Conservation (phyloP, 208 protist species). For the Spongospora subterranea region DNA sequence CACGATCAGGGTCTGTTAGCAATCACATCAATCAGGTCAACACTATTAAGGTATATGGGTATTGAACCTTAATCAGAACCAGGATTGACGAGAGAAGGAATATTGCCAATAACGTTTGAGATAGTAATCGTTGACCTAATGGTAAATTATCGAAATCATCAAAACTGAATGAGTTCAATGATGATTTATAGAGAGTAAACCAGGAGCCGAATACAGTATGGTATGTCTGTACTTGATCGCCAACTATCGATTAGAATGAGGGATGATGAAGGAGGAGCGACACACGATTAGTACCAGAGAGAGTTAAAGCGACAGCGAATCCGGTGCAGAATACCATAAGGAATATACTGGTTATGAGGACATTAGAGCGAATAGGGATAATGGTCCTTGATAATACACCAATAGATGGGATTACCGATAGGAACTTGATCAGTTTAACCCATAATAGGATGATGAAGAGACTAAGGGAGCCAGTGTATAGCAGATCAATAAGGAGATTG, state of each 20-base stretch:
- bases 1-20: not conserved
- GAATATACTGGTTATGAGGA: not conserved
- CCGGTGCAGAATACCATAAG: not conserved
- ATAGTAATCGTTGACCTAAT: not conserved
- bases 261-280: not conserved
- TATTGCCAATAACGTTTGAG: not conserved
- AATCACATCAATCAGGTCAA: not conserved
- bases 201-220: not conserved
- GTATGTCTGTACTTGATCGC: not conserved
- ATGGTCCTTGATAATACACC: not conserved
- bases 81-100: not conserved
- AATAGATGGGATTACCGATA: not conserved
- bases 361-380: not conserved
- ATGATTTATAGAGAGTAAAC: slow-evolving; percentile 5
- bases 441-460: not conserved
- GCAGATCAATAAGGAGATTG: too few relatives aligned
- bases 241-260: not conserved
- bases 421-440: not conserved
- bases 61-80: not conserved
- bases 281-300: not conserved
- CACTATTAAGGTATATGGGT: not conserved
- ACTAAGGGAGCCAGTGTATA: too few relatives aligned
- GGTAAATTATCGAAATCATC: not conserved
- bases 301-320: not conserved
- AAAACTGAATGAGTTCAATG: not conserved